Evolutionary conservation across 106 monocot genomes (phyloP).

Genomic region (Vanilla planifolia): DNA sequence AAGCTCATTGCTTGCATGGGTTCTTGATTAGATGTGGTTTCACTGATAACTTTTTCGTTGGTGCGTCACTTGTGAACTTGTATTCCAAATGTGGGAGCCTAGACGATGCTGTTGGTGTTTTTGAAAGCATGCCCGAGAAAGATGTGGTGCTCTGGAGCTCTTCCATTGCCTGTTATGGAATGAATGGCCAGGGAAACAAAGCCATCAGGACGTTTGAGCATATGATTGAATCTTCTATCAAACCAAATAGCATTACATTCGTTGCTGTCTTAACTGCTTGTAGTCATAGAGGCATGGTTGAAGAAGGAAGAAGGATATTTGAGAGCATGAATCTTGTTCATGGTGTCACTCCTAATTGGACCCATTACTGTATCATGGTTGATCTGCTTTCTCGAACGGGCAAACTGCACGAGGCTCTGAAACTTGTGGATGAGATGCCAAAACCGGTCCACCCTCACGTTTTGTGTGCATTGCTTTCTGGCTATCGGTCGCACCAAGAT

Average conservation of each 20-base stretch:
- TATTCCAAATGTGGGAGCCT: conserved; percentile 64
- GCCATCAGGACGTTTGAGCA: conserved; percentile 29
- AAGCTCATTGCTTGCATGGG: conserved; percentile 48
- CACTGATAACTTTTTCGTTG: conserved; percentile 29
- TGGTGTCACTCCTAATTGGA: conserved; percentile 34
- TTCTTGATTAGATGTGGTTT: conserved; percentile 47
- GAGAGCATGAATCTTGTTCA: conserved; percentile 33
- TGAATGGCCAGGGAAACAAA: conserved; percentile 35
- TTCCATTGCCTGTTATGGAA: conserved; percentile 56
- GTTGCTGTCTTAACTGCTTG: conserved; percentile 56
- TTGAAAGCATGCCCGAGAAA: conserved; percentile 26
- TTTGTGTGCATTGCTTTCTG: conserved; percentile 70
- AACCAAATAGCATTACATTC: conserved; percentile 48
- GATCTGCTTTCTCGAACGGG: conserved; percentile 57
- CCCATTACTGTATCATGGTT: conserved; percentile 45
- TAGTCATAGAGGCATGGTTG: conserved; percentile 50
- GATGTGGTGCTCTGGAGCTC: conserved; percentile 66
- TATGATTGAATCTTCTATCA: conserved; percentile 40
- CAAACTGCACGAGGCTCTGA: conserved; percentile 40
- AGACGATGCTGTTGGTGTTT: conserved; percentile 25
- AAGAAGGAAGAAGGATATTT: conserved; percentile 34
- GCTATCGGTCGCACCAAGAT: conserved; percentile 35
- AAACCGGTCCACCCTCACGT: conserved; percentile 16
- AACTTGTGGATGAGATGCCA: conserved; percentile 27
- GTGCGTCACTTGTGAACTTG: conserved; percentile 44